These are phyloP conservation scores for Mitragyna speciosa DNA, from an alignment of 257 asterid genomes.

Conservation along the genomic window DNA sequence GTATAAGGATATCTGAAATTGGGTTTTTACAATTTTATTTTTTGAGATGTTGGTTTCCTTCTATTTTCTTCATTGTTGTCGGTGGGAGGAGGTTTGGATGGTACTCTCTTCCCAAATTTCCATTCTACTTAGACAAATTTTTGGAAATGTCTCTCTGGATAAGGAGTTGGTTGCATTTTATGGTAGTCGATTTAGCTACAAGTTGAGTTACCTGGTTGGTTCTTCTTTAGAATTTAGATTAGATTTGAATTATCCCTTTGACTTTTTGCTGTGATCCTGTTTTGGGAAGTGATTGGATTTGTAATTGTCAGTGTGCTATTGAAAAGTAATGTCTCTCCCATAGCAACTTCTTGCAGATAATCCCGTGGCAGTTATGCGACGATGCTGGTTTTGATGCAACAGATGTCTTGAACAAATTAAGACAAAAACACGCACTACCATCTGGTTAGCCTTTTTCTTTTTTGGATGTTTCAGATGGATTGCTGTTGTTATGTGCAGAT, in stretches of 20 bases:
- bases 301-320: neutral
- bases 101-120: neutral
- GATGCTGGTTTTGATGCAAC: slow-evolving; percentile 93
- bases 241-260: neutral
- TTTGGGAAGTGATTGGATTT: neutral
- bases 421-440: slow-evolving; percentile 92
- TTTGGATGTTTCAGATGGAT: neutral
- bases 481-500: neutral
- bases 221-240: neutral
- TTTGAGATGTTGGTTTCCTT: neutral
- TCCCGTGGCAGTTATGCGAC: slow-evolving; percentile 66
- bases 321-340: neutral
- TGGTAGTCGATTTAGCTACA: neutral
- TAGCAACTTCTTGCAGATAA: slow-evolving; percentile 37
- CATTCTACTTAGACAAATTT: neutral
- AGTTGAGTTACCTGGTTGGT: neutral
- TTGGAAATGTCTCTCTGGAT: neutral
- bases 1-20: neutral
- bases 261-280: neutral
- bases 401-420: slow-evolving; percentile 88
- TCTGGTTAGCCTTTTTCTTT: slow-evolving; percentile 55
- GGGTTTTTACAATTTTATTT: neutral
- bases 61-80: neutral
- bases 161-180: neutral
- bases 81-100: neutral